Conservation (phyloP, 169 alveolate species). For the Plasmodium vivax region DNA sequence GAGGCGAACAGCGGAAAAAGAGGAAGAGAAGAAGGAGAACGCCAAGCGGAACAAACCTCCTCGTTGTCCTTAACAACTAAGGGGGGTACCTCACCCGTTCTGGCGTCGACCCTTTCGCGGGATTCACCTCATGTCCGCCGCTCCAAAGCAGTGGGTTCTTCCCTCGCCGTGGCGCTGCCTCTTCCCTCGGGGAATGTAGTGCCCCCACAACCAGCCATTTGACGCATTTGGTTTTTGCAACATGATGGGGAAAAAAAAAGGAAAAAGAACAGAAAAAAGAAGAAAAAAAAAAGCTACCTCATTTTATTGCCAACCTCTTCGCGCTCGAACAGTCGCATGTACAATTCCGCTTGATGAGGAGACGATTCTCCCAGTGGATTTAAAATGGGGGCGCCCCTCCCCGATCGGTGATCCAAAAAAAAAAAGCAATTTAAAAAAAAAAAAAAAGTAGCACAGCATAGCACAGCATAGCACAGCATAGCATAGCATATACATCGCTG, state of each 20-base stretch:
- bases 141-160: neutral
- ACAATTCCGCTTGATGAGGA: neutral
- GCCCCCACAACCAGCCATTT: neutral
- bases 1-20: neutral
- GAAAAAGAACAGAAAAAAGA: neutral
- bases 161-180: neutral
- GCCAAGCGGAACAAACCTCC: neutral
- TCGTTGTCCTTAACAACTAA: neutral
- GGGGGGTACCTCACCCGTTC: neutral
- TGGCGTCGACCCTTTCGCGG: neutral
- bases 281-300: neutral
- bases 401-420: neutral
- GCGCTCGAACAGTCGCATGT: neutral
- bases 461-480: no score
- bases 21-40: neutral
- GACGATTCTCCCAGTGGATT: neutral
- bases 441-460: neutral
- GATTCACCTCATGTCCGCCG: neutral
- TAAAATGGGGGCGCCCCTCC: neutral
- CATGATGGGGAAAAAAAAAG: neutral
- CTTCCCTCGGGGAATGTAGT: neutral
- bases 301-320: neutral
- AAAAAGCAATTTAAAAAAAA: no score
- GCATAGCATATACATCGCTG: neutral
- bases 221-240: neutral